Base-by-base conservation (phyloP, 495 filamentous ascomycete species). In the Penicillium psychrofluorescens region DNA sequence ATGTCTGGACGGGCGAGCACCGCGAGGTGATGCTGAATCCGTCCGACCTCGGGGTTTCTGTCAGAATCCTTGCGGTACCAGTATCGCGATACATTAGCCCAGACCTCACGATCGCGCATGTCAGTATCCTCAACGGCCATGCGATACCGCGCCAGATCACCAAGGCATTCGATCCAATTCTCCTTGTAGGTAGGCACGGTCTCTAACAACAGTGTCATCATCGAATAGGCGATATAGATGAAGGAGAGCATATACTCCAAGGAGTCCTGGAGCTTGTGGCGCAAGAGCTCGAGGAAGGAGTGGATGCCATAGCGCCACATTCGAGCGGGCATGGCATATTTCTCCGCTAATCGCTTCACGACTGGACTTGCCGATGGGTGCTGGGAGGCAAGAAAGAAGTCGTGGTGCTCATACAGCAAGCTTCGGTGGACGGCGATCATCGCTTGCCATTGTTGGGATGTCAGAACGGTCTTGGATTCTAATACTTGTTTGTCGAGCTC, bases 111-210 rank as follows among this genome's bases (percentile, higher is more conserved):
- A 36, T 91, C 86, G 9, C 75, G 65, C 13, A 81, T 63, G 41
- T 88, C 80, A 30, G 77, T 72, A 39, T 89, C 83, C 55, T 91
- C 85, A 27, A 90, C 81, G 1, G 85, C 85, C 85, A 91, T 90
- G 0, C 81, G 68, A 41, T 85, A 86, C 29, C 81, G 62, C 0
- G 78, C 84, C 3, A 92, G 61, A 58, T 92, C 88, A 0, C 88
- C 88, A 0, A 95, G 69, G 52, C 88, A 95, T 50, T 95, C 90
- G 16, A 95, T 85, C 90, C 90, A 95, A 0, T 85, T 94, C 37
- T 90, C 85, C 47, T 84, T 76, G 53, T 90, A 95, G 0, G 74
- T 64, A 3, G 83, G 75, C 0, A 90, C 83, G 0, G 83, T 89
- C 55, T 91, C 87, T 43, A 84, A 75, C 0, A 92, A 66, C 4